phyloP scores from a whole-genome alignment of 1,284 basidiomycete genomes.

The Heterobasidion occidentale region DNA sequence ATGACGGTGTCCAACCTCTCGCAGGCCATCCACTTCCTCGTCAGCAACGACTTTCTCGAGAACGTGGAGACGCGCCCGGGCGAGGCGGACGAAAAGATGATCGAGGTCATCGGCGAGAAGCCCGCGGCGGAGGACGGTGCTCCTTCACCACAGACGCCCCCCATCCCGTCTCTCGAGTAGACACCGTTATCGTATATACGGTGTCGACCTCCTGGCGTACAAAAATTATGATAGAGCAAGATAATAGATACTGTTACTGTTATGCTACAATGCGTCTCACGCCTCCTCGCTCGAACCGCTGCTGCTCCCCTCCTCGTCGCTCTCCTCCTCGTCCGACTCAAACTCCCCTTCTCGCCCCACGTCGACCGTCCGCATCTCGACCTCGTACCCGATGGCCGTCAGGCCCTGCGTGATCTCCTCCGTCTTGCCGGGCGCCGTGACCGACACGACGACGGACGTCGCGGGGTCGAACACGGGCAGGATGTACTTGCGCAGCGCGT shows the following conservation, averaged over 20 bases:
- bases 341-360: conserved; percentile 39
- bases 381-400: conserved; percentile 64
- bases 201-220: not conserved
- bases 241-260: too few species aligned
- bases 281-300: conserved; percentile 10
- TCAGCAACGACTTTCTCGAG: conserved; percentile 85
- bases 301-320: conserved; percentile 28
- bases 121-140: not conserved
- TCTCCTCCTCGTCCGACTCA: conserved; percentile 19
- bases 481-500: conserved; percentile 69
- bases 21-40: conserved; percentile 89
- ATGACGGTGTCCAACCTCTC: conserved; percentile 90
- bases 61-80: conserved; percentile 81
- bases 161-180: not conserved
- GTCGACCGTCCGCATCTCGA: conserved; percentile 67
- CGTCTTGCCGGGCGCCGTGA: conserved; percentile 77
- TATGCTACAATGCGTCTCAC: too few species aligned
- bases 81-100: conserved; percentile 62
- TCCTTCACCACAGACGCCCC: not conserved
- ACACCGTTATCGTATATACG: not conserved
- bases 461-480: conserved; percentile 80
- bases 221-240: too few species aligned
- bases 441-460: conserved; percentile 75
- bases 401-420: conserved; percentile 68
- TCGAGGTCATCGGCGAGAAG: conserved; percentile 43